phyloP scores from a whole-genome alignment of 164 flowering plant genomes.

The Tetracentron sinense region DNA sequence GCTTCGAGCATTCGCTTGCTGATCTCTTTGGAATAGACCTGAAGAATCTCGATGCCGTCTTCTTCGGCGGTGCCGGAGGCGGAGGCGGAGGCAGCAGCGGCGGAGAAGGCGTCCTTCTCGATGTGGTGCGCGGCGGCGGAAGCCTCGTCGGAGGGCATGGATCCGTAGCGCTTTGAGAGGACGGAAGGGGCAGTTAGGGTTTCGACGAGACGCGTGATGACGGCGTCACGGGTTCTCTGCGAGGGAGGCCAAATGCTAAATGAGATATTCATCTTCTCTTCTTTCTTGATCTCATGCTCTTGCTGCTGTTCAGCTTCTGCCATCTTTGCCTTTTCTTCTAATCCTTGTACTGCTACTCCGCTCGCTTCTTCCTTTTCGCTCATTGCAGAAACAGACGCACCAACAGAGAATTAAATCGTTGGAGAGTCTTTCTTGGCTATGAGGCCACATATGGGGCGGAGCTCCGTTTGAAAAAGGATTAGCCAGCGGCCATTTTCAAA shows the following conservation, averaged over 20 bases:
- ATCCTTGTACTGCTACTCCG: neutral
- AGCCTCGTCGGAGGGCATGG: constrained; percentile 62
- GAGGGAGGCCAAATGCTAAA: constrained; percentile 94
- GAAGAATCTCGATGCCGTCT: constrained; percentile 81
- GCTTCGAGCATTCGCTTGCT: constrained; percentile 79
- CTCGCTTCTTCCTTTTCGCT: constrained; percentile 5
- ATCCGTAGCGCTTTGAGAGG: constrained; percentile 84
- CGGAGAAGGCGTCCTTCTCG: constrained; percentile 70
- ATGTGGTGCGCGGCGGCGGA: constrained; percentile 46
- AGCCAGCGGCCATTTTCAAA: too few species aligned
- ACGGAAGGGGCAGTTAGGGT: constrained; percentile 68
- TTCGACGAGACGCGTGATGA: constrained; percentile 63
- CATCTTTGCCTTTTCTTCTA: neutral
- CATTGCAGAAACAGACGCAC: neutral
- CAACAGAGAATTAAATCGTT: too few species aligned
- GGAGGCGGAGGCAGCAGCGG: constrained; percentile 26
- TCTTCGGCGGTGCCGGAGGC: constrained; percentile 28
- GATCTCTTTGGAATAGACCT: constrained; percentile 87
- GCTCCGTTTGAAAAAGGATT: too few species aligned
- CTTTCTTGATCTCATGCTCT: constrained; percentile 10
- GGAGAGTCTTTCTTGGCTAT: too few species aligned
- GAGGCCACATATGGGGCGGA: too few species aligned
- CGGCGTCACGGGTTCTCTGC: constrained; percentile 83
- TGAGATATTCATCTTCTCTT: constrained; percentile 21
- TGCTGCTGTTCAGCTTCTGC: constrained; percentile 6